Evolutionary conservation across 192 early-diverging fungal genomes (phyloP), one percentile per base, ranked within the genome.

Genomic region (Entophlyctis luteolus): DNA sequence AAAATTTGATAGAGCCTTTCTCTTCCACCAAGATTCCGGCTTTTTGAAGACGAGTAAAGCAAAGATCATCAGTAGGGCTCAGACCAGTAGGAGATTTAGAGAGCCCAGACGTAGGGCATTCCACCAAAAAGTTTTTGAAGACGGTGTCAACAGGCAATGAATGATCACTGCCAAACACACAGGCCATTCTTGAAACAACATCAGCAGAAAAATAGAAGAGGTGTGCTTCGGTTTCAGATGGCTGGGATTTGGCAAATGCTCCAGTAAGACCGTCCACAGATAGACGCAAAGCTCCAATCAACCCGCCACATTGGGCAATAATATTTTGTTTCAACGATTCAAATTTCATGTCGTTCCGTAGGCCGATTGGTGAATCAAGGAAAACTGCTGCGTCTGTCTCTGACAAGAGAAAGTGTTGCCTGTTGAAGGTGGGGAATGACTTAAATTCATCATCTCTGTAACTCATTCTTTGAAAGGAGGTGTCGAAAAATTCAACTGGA

Each of bases 271-370:
- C 12, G 22, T 52, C 29, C 49, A 62, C 60, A 25, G 60, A 62
- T 32, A 62, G 47, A 57, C 60, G 60, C 46, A 62, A 55, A 32
- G 60, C 60, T 56, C 60, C 60, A 48, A 62, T 34, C 22, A 62
- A 55, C 6, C 60, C 60, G 18, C 47, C 60, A 29, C 47, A 62
- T 53, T 62, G 60, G 14, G 10, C 20, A 31, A 62, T 62, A 20
- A 62, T 52, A 29, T 14, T 16, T 29, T 55, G 4, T 31, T 29
- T 62, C 53, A 62, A 27, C 6, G 27, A 25, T 55, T 31, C 47
- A 25, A 56, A 62, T 31, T 62, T 62, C 60, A 62, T 62, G 31
- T 33, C 55, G 37, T 33, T 20, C 10, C 49, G 49, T 52, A 52
- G 29, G n/a, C 56, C 56, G 35, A 58, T n/a, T 50, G 20, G 0